A percentile compares a stretch with the other conserved stretches of the same genome.
Conservation (phyloP, 495 filamentous ascomycete genomes). For the Apiosordaria backusii region DNA sequence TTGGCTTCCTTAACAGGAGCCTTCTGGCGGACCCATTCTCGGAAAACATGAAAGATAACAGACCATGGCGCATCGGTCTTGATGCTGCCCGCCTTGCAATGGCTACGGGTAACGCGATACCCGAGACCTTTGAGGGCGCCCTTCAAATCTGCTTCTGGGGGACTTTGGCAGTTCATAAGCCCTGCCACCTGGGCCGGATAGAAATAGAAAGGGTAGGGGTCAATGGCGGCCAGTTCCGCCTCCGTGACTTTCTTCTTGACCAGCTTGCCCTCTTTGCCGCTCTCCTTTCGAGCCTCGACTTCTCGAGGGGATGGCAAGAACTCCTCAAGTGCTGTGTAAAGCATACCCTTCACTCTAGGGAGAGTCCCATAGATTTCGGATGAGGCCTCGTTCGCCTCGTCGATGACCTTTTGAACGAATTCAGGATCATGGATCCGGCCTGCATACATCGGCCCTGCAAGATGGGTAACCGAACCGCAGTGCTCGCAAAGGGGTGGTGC, state of each 20-base stretch:
- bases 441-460: constrained; percentile 91
- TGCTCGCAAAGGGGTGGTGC: constrained; percentile 64
- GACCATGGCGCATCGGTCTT: constrained; percentile 88
- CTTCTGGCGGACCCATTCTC: constrained; percentile 81
- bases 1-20: constrained; percentile 65
- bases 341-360: constrained; percentile 83
- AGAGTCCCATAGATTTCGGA: constrained; percentile 70
- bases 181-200: constrained; percentile 67
- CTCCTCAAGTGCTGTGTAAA: constrained; percentile 82
- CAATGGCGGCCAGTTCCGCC: constrained; percentile 54
- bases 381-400: constrained; percentile 58
- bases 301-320: constrained; percentile 37
- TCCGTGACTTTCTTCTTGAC: constrained; percentile 34
- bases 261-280: constrained; percentile 25
- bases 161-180: constrained; percentile 70
- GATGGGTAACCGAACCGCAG: constrained; percentile 80
- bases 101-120: constrained; percentile 76
- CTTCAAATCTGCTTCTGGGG: constrained; percentile 65
- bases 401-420: constrained; percentile 75
- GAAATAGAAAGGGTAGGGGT: constrained; percentile 83
- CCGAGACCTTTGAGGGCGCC: constrained; percentile 78
- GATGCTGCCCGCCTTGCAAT: constrained; percentile 82
- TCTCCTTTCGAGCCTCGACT: constrained; percentile 12
- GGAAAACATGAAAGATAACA: constrained; percentile 89
- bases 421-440: constrained; percentile 79